Percentiles rank a stretch among this genome's conserved stretches.
These are phyloP conservation scores for Lachnum nothofagi DNA, from an alignment of 2,329 filamentous ascomycete genomes.

Conservation along the genomic window DNA sequence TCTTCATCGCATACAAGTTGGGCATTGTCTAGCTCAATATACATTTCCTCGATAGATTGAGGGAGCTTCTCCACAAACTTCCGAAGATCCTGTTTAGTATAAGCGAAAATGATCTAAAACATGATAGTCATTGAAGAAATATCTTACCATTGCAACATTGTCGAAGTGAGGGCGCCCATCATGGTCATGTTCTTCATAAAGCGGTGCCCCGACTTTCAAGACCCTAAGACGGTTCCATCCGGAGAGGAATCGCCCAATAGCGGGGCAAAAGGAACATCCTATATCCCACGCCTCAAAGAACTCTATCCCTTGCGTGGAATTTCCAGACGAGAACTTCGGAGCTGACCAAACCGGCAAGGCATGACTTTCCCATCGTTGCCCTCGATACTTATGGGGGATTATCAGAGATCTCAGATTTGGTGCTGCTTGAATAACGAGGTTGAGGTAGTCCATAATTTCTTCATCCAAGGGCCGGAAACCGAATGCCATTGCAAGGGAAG, in stretches of 20 bases:
- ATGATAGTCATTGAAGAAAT: slow-evolving; percentile 4
- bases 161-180: neutral
- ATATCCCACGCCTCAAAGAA: slow-evolving; percentile 6
- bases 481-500: neutral
- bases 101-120: slow-evolving; percentile 1
- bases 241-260: slow-evolving; percentile 6
- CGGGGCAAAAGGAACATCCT: neutral
- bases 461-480: neutral
- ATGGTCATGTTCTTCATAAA: slow-evolving; percentile 6
- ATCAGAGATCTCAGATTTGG: too few species aligned
- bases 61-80: slow-evolving; percentile 13
- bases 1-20: slow-evolving; percentile 6
- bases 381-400: too few species aligned
- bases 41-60: slow-evolving; percentile 8
- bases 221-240: slow-evolving; percentile 13
- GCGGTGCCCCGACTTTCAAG: slow-evolving; percentile 3
- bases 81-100: neutral
- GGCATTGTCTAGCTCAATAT: slow-evolving; percentile 10
- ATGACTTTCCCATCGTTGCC: too few species aligned
- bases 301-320: neutral
- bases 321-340: neutral
- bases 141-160: neutral
- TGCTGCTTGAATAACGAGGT: too few species aligned
- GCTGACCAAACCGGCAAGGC: neutral
- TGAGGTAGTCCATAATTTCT: neutral